Evolutionary conservation across 495 filamentous ascomycete species (phyloP).

Genomic region (Penicillium longicatenatum): DNA sequence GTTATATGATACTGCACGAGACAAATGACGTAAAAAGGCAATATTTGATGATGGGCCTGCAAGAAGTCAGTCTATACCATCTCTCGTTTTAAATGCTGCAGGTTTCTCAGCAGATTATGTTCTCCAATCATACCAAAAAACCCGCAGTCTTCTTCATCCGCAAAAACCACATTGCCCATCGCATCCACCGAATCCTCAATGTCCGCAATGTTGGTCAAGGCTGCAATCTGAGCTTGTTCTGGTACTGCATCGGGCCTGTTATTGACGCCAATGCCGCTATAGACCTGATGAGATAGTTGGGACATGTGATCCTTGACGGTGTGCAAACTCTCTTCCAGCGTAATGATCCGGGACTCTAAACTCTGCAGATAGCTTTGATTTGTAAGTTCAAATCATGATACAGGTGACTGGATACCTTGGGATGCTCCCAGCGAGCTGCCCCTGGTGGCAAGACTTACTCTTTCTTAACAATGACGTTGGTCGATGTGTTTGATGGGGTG

Average conservation of each 20-base stretch:
- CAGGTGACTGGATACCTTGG: too few relatives aligned
- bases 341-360: background rate
- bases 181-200: background rate
- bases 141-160: background rate
- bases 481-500: conserved; percentile 1
- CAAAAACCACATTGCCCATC: background rate
- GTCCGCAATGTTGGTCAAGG: background rate
- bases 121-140: background rate
- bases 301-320: background rate
- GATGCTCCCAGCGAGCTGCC: too few relatives aligned
- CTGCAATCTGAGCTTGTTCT: background rate
- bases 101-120: background rate
- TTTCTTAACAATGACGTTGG: background rate
- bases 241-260: background rate
- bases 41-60: background rate
- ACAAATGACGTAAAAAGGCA: background rate
- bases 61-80: background rate
- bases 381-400: background rate
- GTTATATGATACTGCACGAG: background rate
- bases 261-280: background rate
- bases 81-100: background rate
- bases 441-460: background rate
- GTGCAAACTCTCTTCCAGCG: background rate
- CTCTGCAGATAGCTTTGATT: background rate
- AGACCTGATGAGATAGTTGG: background rate